Conservation (phyloP, 129 eudicot genomes). For the Deinandra increscens region DNA sequence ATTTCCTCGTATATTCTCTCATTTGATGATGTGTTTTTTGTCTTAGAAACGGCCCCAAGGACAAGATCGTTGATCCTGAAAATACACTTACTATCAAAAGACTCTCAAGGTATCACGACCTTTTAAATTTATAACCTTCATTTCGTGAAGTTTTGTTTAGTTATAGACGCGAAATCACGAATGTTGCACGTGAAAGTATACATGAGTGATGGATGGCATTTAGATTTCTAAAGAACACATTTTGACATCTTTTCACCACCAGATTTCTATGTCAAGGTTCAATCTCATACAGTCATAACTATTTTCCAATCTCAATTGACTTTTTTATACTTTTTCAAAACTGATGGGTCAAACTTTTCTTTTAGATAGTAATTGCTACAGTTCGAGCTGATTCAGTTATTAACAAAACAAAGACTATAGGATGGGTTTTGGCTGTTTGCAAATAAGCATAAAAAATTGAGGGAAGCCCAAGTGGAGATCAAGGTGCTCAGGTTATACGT, state of each 20-base stretch:
- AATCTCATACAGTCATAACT: too few species aligned
- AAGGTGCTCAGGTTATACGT: too few species aligned
- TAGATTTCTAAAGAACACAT: constrained; percentile 65
- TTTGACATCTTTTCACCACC: constrained; percentile 82
- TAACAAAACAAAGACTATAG: constrained; percentile 48
- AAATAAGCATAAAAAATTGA: too few species aligned
- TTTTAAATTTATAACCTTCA: background rate
- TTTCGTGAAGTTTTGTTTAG: background rate
- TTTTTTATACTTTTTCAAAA: constrained; percentile 1
- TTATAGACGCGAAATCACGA: background rate
- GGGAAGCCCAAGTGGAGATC: too few species aligned
- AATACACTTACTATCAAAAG: constrained; percentile 42
- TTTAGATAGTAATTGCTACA: constrained; percentile 65
- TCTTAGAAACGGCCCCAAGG: constrained; percentile 33
- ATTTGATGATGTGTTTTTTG: too few species aligned
- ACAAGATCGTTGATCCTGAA: constrained; percentile 61
- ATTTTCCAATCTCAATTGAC: constrained; percentile 7
- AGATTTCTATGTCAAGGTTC: constrained; percentile 81
- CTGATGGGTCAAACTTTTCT: background rate
- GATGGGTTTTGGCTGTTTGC: too few species aligned
- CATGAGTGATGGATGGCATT: constrained; percentile 89
- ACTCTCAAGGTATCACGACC: constrained; percentile 54
- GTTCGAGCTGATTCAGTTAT: constrained; percentile 48
- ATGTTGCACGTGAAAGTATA: constrained; percentile 63
- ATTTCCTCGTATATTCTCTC: too few species aligned